Evolutionary conservation across 495 filamentous ascomycete species (phyloP).

Genomic region (Penicillium bialowiezense): DNA sequence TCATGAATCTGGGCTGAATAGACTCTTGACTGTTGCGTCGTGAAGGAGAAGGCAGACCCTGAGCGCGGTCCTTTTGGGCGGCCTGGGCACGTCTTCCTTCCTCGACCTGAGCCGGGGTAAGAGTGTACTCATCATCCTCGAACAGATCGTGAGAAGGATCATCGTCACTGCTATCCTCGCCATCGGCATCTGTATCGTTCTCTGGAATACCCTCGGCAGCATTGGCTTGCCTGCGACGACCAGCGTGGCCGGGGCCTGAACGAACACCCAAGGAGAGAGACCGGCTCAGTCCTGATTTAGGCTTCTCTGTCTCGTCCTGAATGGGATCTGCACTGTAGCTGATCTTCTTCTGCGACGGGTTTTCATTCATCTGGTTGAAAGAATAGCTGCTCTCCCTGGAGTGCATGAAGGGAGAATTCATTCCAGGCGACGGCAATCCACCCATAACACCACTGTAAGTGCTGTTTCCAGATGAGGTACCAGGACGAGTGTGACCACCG

Average conservation of each 20-base stretch:
- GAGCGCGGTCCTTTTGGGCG: slow-evolving; percentile 13
- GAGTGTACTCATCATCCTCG: slow-evolving; percentile 45
- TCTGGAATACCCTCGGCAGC: neutral
- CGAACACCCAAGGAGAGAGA: slow-evolving; percentile 45
- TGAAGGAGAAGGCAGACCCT: slow-evolving; percentile 1
- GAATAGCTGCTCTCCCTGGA: slow-evolving; percentile 26
- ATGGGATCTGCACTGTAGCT: slow-evolving; percentile 42
- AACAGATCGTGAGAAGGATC: slow-evolving; percentile 37
- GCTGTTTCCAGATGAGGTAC: slow-evolving; percentile 34
- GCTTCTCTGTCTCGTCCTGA: slow-evolving; percentile 33
- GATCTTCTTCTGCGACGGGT: slow-evolving; percentile 45
- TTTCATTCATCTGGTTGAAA: slow-evolving; percentile 42
- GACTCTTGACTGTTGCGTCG: slow-evolving; percentile 33
- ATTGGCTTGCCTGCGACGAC: slow-evolving; percentile 17
- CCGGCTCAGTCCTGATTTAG: slow-evolving; percentile 35
- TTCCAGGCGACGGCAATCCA: slow-evolving; percentile 42
- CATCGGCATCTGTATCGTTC: slow-evolving; percentile 21
- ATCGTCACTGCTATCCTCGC: slow-evolving; percentile 43
- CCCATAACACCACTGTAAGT: slow-evolving; percentile 30
- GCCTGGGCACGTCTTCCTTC: slow-evolving; percentile 33
- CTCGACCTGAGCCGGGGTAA: slow-evolving; percentile 39
- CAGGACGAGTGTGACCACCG: slow-evolving; percentile 24
- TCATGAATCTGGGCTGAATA: slow-evolving; percentile 15
- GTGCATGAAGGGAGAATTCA: slow-evolving; percentile 27
- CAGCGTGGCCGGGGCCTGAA: slow-evolving; percentile 42